Conservation (phyloP, 441 rosid species). For the Brassica balearica region DNA sequence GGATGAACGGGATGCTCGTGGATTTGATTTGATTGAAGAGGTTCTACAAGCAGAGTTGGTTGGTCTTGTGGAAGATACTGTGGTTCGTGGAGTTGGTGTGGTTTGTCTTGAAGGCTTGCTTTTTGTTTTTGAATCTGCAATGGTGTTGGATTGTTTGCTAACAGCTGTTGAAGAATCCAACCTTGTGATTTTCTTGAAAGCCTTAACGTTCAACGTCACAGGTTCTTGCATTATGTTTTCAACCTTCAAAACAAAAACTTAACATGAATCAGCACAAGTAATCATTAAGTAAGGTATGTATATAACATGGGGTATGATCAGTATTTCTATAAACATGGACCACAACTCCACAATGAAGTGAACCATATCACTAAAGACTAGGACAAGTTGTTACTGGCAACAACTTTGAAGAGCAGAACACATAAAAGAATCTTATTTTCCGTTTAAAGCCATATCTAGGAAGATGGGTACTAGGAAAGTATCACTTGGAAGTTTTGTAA, state of each 20-base stretch:
- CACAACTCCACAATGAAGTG: not conserved
- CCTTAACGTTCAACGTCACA: constrained; percentile 50
- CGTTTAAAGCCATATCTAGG: too few relatives aligned
- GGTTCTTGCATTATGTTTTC: constrained; percentile 69
- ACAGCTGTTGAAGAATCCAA: constrained; percentile 56
- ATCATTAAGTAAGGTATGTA: not conserved
- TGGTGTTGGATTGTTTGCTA: constrained; percentile 25
- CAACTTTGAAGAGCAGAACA: too few relatives aligned
- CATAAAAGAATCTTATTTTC: too few relatives aligned
- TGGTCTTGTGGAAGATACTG: constrained; percentile 62
- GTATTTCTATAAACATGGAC: too few relatives aligned
- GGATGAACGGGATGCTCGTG: constrained; percentile 56
- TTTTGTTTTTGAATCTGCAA: constrained; percentile 22
- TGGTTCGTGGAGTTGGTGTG: constrained; percentile 49
- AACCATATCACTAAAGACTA: not conserved
- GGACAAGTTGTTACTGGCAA: too few relatives aligned
- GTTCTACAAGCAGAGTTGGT: constrained; percentile 55
- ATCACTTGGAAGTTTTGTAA: not conserved
- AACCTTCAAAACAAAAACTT: constrained; percentile 53
- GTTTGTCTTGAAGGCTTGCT: constrained; percentile 34
- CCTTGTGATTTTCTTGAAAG: constrained; percentile 54
- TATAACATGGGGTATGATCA: not conserved
- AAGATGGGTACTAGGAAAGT: not conserved
- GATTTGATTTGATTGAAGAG: constrained; percentile 44
- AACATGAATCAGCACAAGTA: constrained; percentile 28